phyloP scores from a whole-genome alignment of 768 basidiomycete species.

The Sporobolomyces pararoseus region DNA sequence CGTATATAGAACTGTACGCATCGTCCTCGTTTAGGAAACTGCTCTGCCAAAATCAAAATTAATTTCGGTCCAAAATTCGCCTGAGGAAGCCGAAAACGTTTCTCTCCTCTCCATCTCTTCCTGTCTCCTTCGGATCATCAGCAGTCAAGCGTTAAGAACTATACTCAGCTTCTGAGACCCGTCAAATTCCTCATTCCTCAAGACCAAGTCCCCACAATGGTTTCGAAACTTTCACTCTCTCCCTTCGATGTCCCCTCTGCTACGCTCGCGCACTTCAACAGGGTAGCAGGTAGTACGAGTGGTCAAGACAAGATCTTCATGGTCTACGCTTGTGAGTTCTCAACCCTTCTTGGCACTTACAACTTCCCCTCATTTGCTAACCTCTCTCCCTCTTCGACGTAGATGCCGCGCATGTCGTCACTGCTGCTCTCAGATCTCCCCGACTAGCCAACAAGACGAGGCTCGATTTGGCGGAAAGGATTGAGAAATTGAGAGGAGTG shows the following conservation, averaged over 20 bases:
- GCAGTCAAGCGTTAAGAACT: no score
- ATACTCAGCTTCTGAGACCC: no score
- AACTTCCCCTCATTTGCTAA: no score
- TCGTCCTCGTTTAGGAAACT: no score
- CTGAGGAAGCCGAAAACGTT: no score
- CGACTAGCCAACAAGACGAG: conserved; percentile 25
- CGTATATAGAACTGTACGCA: no score
- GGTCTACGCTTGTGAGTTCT: conserved; percentile 30
- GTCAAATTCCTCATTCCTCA: not conserved
- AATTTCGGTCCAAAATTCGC: no score
- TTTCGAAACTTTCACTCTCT: conserved; percentile 24
- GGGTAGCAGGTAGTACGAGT: conserved; percentile 17
- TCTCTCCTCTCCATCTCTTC: no score
- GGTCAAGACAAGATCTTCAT: conserved; percentile 44
- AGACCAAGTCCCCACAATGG: not conserved
- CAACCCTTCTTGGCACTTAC: no score
- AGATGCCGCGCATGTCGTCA: conserved; percentile 26
- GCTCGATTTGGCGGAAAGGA: conserved; percentile 23
- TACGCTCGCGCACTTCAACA: conserved; percentile 28
- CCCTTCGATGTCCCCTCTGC: conserved; percentile 29
- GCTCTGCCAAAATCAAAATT: no score
- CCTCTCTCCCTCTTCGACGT: not conserved
- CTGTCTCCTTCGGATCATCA: no score
- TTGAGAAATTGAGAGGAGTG: conserved; percentile 35
- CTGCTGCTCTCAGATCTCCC: conserved; percentile 20